Base-by-base conservation (phyloP, 2,329 filamentous ascomycete species). In the Colletotrichum destructivum region DNA sequence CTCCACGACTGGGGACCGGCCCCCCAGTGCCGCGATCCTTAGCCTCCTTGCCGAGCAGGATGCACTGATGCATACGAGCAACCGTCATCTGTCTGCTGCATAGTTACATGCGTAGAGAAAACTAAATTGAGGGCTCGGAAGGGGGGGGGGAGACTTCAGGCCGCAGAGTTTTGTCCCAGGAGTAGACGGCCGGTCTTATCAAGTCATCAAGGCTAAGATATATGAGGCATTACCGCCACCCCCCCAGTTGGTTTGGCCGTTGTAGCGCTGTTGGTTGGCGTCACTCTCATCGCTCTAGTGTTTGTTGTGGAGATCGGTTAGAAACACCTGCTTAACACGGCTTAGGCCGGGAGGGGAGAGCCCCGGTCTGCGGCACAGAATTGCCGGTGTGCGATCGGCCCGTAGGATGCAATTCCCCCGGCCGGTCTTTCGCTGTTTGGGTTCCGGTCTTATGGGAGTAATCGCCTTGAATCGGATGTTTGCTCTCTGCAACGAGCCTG, bases 1-100 rank as follows among this genome's bases (percentile, higher is more conserved):
- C 69, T 18, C 44, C 35, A 23, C n/a, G 31, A 68, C 57, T 51
- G 64, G 64, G 63, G 57, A 12, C 51, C n/a, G 56, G 18, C 56
- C 51, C 68, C 60, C 68, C 60, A 16, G 49, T 38, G 7, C 49
- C n/a, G 38, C 55, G 35, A 57, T 21, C 21, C 38, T 18, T 57
- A 31, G 44, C 44, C n/a, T 18, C 13, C 15, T 21, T 38, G n/a
- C 2, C 55, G 31, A 9, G 35, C 1, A 3, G 18, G 52, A n/a
- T 55, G 8, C 31, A 12, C 13, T 5, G 6, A 26, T 59, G 38
- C 13, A 42, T 3, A 13, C 12, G 16, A 18, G 18, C 11, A 21
- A 11, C 21, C 9, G 12, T n/a, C 18, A 26, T 16, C 13, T 3
- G 3, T n/a, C n/a, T 18, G 4, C 31, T 15, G 13, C 51, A 35